phyloP scores from a whole-genome alignment of 164 flowering plant species.

The Echeveria elegans region DNA sequence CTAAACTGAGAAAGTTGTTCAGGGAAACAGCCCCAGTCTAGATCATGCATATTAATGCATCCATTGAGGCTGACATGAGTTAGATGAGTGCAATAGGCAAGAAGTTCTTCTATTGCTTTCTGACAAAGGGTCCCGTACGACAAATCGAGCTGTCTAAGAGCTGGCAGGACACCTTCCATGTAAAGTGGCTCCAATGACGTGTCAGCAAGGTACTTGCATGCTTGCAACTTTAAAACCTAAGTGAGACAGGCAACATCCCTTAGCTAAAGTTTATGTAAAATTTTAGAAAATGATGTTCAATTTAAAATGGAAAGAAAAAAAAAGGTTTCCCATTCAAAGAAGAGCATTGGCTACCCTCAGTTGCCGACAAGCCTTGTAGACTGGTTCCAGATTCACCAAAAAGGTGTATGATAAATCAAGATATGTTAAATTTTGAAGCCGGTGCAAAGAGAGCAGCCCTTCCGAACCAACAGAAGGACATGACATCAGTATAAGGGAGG shows the following conservation, averaged over 20 bases:
- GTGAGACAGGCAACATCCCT: neutral
- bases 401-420: constrained; percentile 94
- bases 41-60: constrained; percentile 84
- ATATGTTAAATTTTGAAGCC: constrained; percentile 51
- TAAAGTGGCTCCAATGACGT: constrained; percentile 81
- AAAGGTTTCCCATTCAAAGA: neutral
- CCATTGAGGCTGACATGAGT: constrained; percentile 93
- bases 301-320: neutral
- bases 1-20: constrained; percentile 21
- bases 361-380: constrained; percentile 67
- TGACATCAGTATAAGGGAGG: constrained; percentile 80
- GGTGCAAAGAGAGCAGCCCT: constrained; percentile 65
- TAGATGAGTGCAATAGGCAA: constrained; percentile 73
- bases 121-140: constrained; percentile 84
- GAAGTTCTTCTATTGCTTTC: constrained; percentile 90
- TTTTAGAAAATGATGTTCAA: neutral
- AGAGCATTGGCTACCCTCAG: constrained; percentile 46
- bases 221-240: constrained; percentile 89
- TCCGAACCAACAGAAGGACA: constrained; percentile 82
- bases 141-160: constrained; percentile 74
- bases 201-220: constrained; percentile 85
- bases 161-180: constrained; percentile 67
- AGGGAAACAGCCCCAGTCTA: constrained; percentile 56
- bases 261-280: neutral
- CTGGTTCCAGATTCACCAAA: constrained; percentile 69